Base-by-base conservation (phyloP, 169 alveolate genomes). In the Cystoisospora suis region DNA sequence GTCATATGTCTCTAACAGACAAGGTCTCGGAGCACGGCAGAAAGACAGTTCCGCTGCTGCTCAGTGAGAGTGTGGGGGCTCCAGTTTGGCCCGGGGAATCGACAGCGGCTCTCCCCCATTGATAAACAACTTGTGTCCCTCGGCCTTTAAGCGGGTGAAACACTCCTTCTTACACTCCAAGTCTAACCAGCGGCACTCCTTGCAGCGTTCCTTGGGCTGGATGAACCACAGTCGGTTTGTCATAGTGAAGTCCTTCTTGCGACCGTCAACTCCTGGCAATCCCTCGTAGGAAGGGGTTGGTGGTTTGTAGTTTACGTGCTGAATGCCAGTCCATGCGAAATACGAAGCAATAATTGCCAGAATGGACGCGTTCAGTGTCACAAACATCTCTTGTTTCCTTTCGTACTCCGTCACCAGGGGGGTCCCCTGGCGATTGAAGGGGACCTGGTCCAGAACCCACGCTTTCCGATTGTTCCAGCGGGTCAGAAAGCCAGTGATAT, bases 181-280 rank as follows among this genome's bases (percentile, higher is more conserved):
- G 65, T 96, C 98, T 47, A 96, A 83, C 97, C 97, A 96, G 9
- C 97, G 87, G 89, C 98, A 96, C 75, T 95, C 97, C 81, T 95
- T 96, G 94, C 98, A 96, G 34, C 98, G 93, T 23, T 94, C 96
- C 89, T 95, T 95, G 46, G 98, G 98, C 80, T 93, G 93, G 45
- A 95, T 94, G 88, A 95, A 90, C 81, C 92, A 92, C 72, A 95
- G 47, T 65, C 96, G 95, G 40, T 97, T 96, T 77, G 94, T 97
- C 97, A 97, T 94, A 0, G 97, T 96, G 86, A 96, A 95, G 88
- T 96, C 98, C 91, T 94, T 94, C 69, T 92, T 85, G 45, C 96
- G 90, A 91, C 95, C 95, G 86, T 94, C 94, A 23, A 90, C 47
- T 5, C 88, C 86, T 2, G 59, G 94, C 58, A 89, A 92, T 90